A percentile compares a stretch with the other conserved stretches of the same genome.
Evolutionary conservation across 768 basidiomycete genomes (phyloP).

Genomic region (Boletus speciosus): DNA sequence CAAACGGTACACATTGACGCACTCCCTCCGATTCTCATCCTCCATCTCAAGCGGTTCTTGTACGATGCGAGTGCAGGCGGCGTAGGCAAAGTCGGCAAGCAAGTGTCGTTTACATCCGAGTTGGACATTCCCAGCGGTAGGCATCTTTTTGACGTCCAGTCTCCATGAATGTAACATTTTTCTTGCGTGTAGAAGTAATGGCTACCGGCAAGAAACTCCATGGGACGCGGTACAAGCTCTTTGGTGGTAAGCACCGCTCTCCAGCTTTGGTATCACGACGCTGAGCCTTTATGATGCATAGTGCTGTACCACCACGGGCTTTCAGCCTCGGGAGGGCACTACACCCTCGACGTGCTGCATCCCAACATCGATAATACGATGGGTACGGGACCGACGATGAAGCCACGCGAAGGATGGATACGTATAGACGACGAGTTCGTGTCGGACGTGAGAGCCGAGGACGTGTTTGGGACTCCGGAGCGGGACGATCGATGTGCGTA

Average conservation of each 20-base stretch:
- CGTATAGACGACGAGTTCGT: constrained; percentile 93
- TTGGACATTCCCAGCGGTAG: constrained; percentile 70
- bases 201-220: constrained; percentile 47
- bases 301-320: constrained; percentile 92
- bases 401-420: constrained; percentile 72
- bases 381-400: constrained; percentile 11
- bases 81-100: constrained; percentile 85
- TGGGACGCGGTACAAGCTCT: constrained; percentile 69
- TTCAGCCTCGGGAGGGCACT: constrained; percentile 91
- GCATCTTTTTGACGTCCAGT: background rate
- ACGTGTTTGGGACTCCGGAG: constrained; percentile 59
- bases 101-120: constrained; percentile 72
- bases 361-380: constrained; percentile 52
- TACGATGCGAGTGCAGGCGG: constrained; percentile 75
- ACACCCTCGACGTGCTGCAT: constrained; percentile 87
- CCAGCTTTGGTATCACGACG: background rate
- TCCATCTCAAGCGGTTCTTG: constrained; percentile 89
- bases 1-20: constrained; percentile 76
- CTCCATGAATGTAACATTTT: fast-evolving
- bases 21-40: constrained; percentile 77
- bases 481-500: constrained; percentile 76
- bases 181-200: constrained; percentile 50
- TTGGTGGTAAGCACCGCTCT: constrained; percentile 61
- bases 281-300: constrained; percentile 21
- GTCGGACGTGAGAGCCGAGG: constrained; percentile 62